Evolutionary conservation across 345 rosid species (phyloP).

Genomic region (Aurinia saxatilis): DNA sequence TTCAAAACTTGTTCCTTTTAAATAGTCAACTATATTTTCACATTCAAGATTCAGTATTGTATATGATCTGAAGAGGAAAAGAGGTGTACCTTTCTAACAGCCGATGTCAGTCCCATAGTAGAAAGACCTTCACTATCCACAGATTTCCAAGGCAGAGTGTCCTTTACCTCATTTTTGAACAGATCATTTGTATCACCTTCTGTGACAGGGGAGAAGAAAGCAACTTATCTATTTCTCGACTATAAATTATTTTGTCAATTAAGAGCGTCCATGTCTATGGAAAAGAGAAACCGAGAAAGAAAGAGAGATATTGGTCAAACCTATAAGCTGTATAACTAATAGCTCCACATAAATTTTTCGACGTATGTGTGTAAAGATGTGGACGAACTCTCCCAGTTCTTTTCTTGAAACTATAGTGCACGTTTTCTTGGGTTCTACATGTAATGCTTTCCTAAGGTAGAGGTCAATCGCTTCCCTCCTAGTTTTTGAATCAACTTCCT

Average conservation of each 20-base stretch:
- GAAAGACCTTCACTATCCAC: slow-evolving; percentile 24
- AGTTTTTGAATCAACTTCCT: slow-evolving; percentile 39
- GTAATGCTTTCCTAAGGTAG: slow-evolving; percentile 51
- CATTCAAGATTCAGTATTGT: no score
- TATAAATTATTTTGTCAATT: no score
- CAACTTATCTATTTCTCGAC: neutral
- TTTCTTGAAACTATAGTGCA: slow-evolving; percentile 47
- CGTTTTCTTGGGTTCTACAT: slow-evolving; percentile 38
- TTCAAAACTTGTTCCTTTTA: neutral
- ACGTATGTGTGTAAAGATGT: slow-evolving; percentile 75
- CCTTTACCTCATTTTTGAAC: slow-evolving; percentile 1
- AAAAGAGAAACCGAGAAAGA: neutral
- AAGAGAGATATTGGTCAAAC: slow-evolving; percentile 27
- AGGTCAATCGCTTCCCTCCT: slow-evolving; percentile 56
- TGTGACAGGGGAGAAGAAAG: neutral
- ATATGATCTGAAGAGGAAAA: neutral
- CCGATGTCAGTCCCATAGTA: slow-evolving; percentile 29
- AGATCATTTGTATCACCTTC: slow-evolving; percentile 5
- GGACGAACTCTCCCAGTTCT: slow-evolving; percentile 77
- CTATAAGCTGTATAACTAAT: slow-evolving; percentile 46
- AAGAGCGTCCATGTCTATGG: neutral
- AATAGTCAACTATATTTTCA: neutral
- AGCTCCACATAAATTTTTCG: slow-evolving; percentile 72
- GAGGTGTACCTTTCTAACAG: slow-evolving; percentile 29
- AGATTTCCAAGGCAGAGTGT: slow-evolving; percentile 20